These are phyloP conservation scores for Mantamonas sphyraenae DNA, from an alignment of 78 protist species.

Conservation along the genomic window DNA sequence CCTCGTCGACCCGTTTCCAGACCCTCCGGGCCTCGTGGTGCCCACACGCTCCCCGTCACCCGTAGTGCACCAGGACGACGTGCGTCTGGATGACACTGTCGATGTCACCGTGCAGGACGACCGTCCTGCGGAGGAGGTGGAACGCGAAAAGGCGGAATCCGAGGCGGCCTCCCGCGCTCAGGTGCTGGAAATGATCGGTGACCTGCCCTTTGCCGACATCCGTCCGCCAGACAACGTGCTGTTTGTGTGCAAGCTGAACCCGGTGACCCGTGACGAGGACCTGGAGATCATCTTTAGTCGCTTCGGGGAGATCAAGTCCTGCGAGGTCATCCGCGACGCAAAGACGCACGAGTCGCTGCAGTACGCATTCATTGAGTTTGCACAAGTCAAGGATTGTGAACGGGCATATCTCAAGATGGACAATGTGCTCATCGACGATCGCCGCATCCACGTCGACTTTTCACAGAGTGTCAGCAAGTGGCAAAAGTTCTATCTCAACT, in stretches of 20 bases:
- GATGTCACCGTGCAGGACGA: conserved; percentile 22
- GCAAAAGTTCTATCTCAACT: no score
- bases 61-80: conserved; percentile 2
- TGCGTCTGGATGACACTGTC: no score
- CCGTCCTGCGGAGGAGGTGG: conserved; percentile 36
- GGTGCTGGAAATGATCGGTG: conserved; percentile 80
- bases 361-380: conserved; percentile 95
- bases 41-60: conserved; percentile 18
- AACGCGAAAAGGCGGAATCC: conserved; percentile 11
- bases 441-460: conserved; percentile 94
- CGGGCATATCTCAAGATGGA: conserved; percentile 92
- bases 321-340: conserved; percentile 78
- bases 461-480: conserved; percentile 78
- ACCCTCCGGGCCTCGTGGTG: conserved; percentile 49
- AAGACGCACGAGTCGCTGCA: conserved; percentile 70
- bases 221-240: conserved; percentile 93
- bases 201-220: conserved; percentile 82
- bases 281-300: conserved; percentile 79
- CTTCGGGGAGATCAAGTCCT: conserved; percentile 71
- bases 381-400: conserved; percentile 34
- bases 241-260: conserved; percentile 95
- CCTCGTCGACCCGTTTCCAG: conserved; percentile 90
- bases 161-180: conserved; percentile 66
- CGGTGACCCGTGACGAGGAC: conserved; percentile 83
- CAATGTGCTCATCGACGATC: conserved; percentile 92